Conservation (phyloP, 768 basidiomycete species). For the Suillus plorans region DNA sequence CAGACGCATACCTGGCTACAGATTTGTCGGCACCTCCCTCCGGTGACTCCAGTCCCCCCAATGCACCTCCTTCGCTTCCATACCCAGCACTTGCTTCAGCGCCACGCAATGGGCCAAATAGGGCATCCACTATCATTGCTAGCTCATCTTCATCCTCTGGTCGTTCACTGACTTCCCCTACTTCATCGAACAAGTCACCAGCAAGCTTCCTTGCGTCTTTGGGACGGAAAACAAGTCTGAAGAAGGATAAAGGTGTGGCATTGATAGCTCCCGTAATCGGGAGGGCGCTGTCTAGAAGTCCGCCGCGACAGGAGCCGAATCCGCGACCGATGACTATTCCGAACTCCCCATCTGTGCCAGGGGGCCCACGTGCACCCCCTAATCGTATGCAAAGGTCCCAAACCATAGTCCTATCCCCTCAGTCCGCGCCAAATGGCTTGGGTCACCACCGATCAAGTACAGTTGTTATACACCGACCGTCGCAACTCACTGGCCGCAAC, state of each 20-base stretch:
- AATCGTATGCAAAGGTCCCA: constrained; percentile 64
- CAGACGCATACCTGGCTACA: constrained; percentile 78
- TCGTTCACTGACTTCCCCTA: constrained; percentile 46
- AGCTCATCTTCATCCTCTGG: constrained; percentile 47
- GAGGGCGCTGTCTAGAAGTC: constrained; percentile 38
- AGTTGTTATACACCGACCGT: constrained; percentile 24
- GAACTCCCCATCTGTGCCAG: constrained; percentile 56
- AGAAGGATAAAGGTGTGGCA: constrained; percentile 31
- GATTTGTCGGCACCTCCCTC: constrained; percentile 56
- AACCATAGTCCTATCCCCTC: constrained; percentile 52
- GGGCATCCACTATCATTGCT: constrained; percentile 33
- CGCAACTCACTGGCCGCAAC: constrained; percentile 26
- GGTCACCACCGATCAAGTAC: constrained; percentile 32
- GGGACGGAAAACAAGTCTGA: constrained; percentile 66
- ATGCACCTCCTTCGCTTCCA: constrained; percentile 60
- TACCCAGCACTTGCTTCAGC: constrained; percentile 66
- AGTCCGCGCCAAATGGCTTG: constrained; percentile 17
- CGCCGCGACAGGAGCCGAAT: constrained; percentile 29
- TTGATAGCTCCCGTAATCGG: constrained; percentile 31
- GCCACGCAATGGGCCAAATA: constrained; percentile 25
- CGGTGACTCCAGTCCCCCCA: constrained; percentile 52
- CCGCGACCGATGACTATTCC: constrained; percentile 32
- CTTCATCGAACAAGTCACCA: constrained; percentile 40
- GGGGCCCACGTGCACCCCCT: constrained; percentile 72
- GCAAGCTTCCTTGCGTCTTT: constrained; percentile 74